phyloP scores from a whole-genome alignment of 164 flowering plant species.

The Taxillus chinensis region DNA sequence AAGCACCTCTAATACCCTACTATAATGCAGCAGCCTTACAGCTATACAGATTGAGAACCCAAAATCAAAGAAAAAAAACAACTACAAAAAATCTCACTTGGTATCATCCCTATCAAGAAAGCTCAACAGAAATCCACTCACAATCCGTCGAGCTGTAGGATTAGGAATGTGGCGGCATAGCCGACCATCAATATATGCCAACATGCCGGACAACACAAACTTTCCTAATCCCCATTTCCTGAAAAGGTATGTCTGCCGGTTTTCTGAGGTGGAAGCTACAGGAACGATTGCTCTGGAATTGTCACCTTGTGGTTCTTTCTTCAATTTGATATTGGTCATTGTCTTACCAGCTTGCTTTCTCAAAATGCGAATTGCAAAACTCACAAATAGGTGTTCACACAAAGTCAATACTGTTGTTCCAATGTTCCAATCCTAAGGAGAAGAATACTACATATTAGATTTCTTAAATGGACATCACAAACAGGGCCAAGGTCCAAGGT shows the following conservation, averaged over 20 bases:
- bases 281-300: constrained; percentile 19
- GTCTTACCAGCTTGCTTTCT: constrained; percentile 45
- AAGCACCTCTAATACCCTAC: too few relatives aligned
- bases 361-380: constrained; percentile 62
- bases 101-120: constrained; percentile 55
- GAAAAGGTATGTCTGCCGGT: constrained; percentile 15
- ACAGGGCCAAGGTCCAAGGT: too few relatives aligned
- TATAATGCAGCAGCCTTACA: not conserved
- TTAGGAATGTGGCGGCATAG: constrained; percentile 76
- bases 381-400: constrained; percentile 85
- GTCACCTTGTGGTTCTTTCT: constrained; percentile 11
- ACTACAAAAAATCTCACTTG: constrained; percentile 7
- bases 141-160: constrained; percentile 72
- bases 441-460: not conserved
- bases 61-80: not conserved
- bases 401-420: constrained; percentile 81
- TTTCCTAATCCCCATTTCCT: constrained; percentile 56
- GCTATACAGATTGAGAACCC: not conserved
- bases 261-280: constrained; percentile 4
- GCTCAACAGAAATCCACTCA: constrained; percentile 84
- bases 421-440: constrained; percentile 69
- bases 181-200: constrained; percentile 92
- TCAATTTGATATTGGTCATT: constrained; percentile 25
- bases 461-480: too few relatives aligned
- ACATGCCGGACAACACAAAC: constrained; percentile 61